Evolutionary conservation across 352 stramenopile species (phyloP).

Genomic region (Phytophthora tubulina): DNA sequence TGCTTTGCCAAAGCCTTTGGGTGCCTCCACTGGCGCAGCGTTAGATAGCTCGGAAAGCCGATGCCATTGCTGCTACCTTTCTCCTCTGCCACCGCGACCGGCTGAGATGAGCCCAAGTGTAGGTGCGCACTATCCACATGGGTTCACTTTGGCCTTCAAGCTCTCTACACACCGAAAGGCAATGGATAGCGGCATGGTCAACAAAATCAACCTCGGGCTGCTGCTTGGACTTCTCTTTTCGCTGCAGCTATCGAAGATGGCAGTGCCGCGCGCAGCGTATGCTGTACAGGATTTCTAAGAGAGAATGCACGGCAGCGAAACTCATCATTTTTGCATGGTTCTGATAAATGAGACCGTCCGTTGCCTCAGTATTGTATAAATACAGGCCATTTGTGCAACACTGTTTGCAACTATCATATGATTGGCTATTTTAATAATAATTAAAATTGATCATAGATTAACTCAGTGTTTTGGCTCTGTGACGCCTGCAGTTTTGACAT

Average conservation of each 20-base stretch:
- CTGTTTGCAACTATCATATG: neutral
- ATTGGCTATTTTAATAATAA: too few relatives aligned
- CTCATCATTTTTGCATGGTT: neutral
- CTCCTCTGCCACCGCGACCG: conserved; percentile 9
- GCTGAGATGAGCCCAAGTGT: neutral
- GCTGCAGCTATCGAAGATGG: neutral
- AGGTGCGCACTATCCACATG: conserved; percentile 17
- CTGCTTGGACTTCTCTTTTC: too few relatives aligned
- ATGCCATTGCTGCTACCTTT: conserved; percentile 4
- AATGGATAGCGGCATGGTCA: neutral
- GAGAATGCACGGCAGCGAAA: neutral
- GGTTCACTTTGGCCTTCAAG: conserved; percentile 8
- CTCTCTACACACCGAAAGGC: conserved; percentile 21
- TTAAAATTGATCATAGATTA: too few relatives aligned
- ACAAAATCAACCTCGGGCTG: neutral
- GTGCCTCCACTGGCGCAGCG: neutral
- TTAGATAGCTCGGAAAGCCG: neutral
- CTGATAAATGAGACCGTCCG: neutral
- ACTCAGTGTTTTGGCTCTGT: too few relatives aligned
- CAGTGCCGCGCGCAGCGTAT: too few relatives aligned
- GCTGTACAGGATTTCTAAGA: too few relatives aligned
- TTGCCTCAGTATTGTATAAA: too few relatives aligned
- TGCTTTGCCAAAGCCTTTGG: neutral
- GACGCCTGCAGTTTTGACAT: too few relatives aligned
- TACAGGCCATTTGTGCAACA: neutral